Percentiles rank a stretch among this genome's conserved stretches.
phyloP scores from a whole-genome alignment of 2,329 filamentous ascomycete genomes.

The Colletotrichum agaves region DNA sequence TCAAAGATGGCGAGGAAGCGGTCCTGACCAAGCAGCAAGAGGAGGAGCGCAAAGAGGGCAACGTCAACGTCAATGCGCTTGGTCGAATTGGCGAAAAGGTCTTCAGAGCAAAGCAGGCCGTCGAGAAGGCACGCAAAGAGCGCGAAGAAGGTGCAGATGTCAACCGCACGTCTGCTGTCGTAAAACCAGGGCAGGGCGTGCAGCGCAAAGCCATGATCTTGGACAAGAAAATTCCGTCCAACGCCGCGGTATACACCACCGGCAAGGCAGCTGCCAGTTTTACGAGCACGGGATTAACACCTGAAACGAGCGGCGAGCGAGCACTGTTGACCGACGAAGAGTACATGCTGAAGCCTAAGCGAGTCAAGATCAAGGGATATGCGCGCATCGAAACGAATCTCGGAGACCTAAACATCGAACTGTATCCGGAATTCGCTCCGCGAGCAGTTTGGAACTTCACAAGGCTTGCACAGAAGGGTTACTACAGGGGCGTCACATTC shows the following conservation, averaged over 20 bases:
- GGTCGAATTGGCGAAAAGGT: slow-evolving; percentile 86
- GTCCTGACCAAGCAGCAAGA: slow-evolving; percentile 77
- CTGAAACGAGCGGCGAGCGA: slow-evolving; percentile 87
- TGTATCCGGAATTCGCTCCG: slow-evolving; percentile 91
- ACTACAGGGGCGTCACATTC: slow-evolving; percentile 86
- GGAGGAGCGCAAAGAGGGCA: slow-evolving; percentile 71
- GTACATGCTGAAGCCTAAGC: slow-evolving; percentile 92
- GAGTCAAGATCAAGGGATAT: slow-evolving; percentile 91
- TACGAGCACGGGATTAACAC: slow-evolving; percentile 92
- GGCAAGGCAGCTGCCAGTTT: slow-evolving; percentile 93
- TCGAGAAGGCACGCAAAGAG: slow-evolving; percentile 87
- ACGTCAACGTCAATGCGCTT: slow-evolving; percentile 82
- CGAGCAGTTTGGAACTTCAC: slow-evolving; percentile 98
- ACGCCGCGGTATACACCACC: slow-evolving; percentile 90
- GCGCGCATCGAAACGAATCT: slow-evolving; percentile 88
- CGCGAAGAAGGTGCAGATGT: slow-evolving; percentile 70
- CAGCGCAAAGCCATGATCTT: slow-evolving; percentile 58
- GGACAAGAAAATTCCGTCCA: slow-evolving; percentile 75
- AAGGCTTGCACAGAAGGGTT: slow-evolving; percentile 85
- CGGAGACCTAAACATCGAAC: slow-evolving; percentile 86
- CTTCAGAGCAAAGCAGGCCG: slow-evolving; percentile 88
- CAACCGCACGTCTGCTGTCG: slow-evolving; percentile 61
- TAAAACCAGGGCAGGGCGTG: slow-evolving; percentile 47
- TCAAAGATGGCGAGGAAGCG: slow-evolving; percentile 82
- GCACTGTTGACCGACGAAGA: slow-evolving; percentile 93